A percentile compares a stretch with the other conserved stretches of the same genome.
phyloP scores from a whole-genome alignment of 352 stramenopile genomes.

The Phytopythium boreale region DNA sequence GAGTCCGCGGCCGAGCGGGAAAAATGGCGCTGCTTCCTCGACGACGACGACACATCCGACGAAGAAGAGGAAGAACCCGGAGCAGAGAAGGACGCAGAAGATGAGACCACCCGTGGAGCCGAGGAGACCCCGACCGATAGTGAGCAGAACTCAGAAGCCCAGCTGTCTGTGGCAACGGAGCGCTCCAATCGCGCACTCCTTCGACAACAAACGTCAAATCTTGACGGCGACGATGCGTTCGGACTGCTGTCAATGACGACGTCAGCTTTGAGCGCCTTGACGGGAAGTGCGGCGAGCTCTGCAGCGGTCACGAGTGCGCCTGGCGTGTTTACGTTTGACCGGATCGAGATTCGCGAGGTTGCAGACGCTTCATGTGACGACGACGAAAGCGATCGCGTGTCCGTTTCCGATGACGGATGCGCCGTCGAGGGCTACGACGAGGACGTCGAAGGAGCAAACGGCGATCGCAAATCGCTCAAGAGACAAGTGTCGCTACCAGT shows the following conservation, averaged over 20 bases:
- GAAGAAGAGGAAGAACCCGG: constrained; percentile 11
- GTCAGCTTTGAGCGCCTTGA: constrained; percentile 34
- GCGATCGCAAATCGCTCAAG: neutral
- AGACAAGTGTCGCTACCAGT: neutral
- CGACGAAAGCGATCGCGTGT: constrained; percentile 13
- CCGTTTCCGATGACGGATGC: constrained; percentile 7
- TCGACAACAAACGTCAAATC: constrained; percentile 5
- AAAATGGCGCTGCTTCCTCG: constrained; percentile 19
- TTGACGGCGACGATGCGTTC: constrained; percentile 48
- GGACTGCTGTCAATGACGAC: constrained; percentile 44
- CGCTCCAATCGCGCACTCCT: neutral
- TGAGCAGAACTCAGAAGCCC: neutral
- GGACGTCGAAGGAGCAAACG: neutral
- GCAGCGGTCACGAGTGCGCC: constrained; percentile 14
- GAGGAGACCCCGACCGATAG: neutral
- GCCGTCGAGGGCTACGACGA: constrained; percentile 6
- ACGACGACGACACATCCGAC: neutral
- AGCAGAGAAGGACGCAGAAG: constrained; percentile 3
- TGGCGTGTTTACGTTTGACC: constrained; percentile 47
- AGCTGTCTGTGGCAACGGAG: neutral
- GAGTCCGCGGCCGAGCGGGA: constrained; percentile 15
- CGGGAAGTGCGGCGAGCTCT: constrained; percentile 10
- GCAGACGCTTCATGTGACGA: constrained; percentile 16
- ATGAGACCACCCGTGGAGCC: neutral
- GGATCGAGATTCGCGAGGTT: constrained; percentile 34